Evolutionary conservation across 176 grass and related monocot genomes (phyloP).

Genomic region (Ensete glaucum): DNA sequence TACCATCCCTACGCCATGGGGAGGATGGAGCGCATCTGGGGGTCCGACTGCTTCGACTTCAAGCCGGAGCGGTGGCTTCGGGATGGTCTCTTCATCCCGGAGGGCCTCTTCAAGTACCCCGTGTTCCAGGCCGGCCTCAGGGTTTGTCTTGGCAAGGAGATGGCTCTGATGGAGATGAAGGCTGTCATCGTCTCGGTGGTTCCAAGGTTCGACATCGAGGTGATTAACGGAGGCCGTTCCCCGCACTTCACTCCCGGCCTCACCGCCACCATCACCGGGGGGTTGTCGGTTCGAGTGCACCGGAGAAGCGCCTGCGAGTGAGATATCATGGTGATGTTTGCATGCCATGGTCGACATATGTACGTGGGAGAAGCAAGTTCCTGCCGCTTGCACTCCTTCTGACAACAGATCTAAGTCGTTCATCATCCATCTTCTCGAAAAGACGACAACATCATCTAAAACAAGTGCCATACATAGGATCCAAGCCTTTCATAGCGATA

Average conservation of each 20-base stretch:
- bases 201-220: constrained; percentile 47
- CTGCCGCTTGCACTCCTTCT: too few relatives aligned
- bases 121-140: constrained; percentile 78
- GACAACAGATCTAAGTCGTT: too few relatives aligned
- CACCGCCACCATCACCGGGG: constrained; percentile 54
- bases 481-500: too few relatives aligned
- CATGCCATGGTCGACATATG: too few relatives aligned
- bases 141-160: constrained; percentile 71
- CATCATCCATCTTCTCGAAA: too few relatives aligned
- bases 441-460: too few relatives aligned
- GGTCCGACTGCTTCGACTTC: constrained; percentile 31
- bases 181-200: constrained; percentile 46
- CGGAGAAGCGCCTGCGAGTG: constrained; percentile 2
- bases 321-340: too few relatives aligned
- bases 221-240: constrained; percentile 23
- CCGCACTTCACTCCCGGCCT: constrained; percentile 58
- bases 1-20: too few relatives aligned
- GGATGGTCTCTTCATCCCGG: background rate
- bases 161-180: constrained; percentile 89
- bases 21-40: constrained; percentile 37
- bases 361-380: too few relatives aligned
- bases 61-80: too few relatives aligned
- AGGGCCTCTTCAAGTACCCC: constrained; percentile 47
- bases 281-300: constrained; percentile 47
- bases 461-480: too few relatives aligned